Percentiles rank a stretch among this genome's conserved stretches.
phyloP scores from a whole-genome alignment of 2,329 filamentous ascomycete genomes.

The Penicillium janthinellum region DNA sequence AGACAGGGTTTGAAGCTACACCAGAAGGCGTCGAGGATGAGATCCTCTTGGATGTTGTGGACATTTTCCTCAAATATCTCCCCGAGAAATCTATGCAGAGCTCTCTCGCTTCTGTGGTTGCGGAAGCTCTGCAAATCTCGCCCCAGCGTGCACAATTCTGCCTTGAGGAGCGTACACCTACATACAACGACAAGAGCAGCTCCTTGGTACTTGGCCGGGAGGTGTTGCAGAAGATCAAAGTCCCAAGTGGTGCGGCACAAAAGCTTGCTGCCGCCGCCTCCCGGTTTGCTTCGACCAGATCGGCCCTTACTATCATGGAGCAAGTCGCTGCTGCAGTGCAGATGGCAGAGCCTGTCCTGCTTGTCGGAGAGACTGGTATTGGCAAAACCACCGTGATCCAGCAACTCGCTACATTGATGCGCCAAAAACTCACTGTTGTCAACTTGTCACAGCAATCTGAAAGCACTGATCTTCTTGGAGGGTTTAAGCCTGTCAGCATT shows the following conservation, averaged over 20 bases:
- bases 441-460: constrained; percentile 98
- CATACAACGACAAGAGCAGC: constrained; percentile 63
- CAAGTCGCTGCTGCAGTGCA: constrained; percentile 82
- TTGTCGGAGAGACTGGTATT: constrained; percentile 98
- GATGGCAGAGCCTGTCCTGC: constrained; percentile 81
- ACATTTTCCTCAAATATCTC: constrained; percentile 85
- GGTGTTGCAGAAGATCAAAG: constrained; percentile 59
- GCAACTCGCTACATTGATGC: constrained; percentile 80
- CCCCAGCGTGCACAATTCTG: constrained; percentile 79
- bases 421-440: constrained; percentile 85
- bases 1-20: constrained; percentile 68
- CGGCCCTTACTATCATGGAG: constrained; percentile 82
- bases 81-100: constrained; percentile 64
- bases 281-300: constrained; percentile 82
- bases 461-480: constrained; percentile 90
- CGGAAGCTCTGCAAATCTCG: constrained; percentile 84
- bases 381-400: constrained; percentile 97
- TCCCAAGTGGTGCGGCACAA: constrained; percentile 49
- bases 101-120: constrained; percentile 64
- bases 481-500: constrained; percentile 93
- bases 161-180: constrained; percentile 70
- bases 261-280: constrained; percentile 37
- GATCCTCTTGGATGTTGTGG: constrained; percentile 90
- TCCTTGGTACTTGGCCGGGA: constrained; percentile 68
- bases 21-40: constrained; percentile 73